phyloP scores from a whole-genome alignment of 2,329 filamentous ascomycete species.

The Chaetomiaceae sp. region DNA sequence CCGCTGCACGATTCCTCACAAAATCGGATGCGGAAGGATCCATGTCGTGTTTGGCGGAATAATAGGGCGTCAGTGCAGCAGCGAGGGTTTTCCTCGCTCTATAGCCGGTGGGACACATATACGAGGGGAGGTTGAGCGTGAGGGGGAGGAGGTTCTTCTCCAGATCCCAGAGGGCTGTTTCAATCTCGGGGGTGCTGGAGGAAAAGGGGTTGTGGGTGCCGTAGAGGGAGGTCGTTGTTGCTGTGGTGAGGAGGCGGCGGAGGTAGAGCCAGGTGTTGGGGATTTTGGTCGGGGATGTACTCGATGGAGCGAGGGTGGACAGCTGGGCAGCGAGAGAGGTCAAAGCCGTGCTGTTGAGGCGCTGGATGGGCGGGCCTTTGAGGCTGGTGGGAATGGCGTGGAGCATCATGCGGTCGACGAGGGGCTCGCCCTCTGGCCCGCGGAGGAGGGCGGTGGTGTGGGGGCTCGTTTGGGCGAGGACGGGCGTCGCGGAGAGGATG shows the following conservation, averaged over 20 bases:
- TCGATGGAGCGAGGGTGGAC: background rate
- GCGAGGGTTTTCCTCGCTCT: slow-evolving; percentile 35
- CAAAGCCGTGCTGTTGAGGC: slow-evolving; percentile 3
- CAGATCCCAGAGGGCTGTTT: slow-evolving; percentile 33
- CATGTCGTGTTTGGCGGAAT: slow-evolving; percentile 23
- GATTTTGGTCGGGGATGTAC: background rate
- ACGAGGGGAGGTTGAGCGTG: slow-evolving; percentile 32
- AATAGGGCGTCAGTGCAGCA: slow-evolving; percentile 29
- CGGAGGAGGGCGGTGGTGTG: background rate
- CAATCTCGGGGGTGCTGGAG: background rate
- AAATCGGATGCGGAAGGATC: slow-evolving; percentile 13
- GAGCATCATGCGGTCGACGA: slow-evolving; percentile 3
- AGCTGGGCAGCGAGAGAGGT: background rate
- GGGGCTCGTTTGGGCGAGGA: background rate
- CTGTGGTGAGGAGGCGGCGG: slow-evolving; percentile 2
- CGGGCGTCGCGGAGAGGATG: background rate
- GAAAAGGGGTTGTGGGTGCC: slow-evolving; percentile 15
- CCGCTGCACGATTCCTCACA: slow-evolving; percentile 11
- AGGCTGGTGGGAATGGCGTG: slow-evolving; percentile 1
- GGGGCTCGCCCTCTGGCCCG: background rate
- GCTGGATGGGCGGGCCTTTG: background rate
- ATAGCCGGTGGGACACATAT: slow-evolving; percentile 36
- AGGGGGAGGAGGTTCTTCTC: slow-evolving; percentile 39
- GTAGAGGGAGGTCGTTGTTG: slow-evolving; percentile 7
- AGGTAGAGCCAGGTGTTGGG: slow-evolving; percentile 14